These are phyloP conservation scores for Didymosphaeria variabile DNA, from an alignment of 2,329 filamentous ascomycete genomes.

Conservation along the genomic window DNA sequence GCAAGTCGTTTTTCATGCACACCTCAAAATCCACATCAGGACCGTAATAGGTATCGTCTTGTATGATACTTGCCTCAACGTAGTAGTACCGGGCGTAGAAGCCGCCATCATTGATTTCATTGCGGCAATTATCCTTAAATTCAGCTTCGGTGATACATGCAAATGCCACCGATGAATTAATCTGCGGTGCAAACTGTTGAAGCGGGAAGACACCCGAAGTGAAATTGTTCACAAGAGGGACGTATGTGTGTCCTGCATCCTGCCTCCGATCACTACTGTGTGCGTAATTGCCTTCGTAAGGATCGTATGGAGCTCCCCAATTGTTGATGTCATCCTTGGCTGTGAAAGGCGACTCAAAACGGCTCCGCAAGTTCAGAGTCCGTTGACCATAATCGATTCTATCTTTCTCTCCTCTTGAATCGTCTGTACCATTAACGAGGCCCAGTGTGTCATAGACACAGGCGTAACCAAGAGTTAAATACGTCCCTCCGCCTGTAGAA, in stretches of 20 bases:
- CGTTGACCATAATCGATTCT: not conserved
- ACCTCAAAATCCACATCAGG: conserved; percentile 5
- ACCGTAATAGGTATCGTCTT: not conserved
- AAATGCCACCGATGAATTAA: conserved; percentile 14
- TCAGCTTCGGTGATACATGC: conserved; percentile 10
- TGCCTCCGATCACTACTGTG: not conserved
- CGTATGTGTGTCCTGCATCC: not conserved
- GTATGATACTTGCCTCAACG: not conserved
- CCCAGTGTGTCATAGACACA: not conserved
- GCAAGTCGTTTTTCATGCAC: conserved; percentile 21
- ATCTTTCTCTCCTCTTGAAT: not conserved
- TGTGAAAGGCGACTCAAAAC: not conserved
- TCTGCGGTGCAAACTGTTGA: conserved; percentile 22
- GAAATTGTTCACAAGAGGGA: conserved; percentile 3
- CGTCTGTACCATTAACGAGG: not conserved
- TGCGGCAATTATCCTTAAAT: conserved; percentile 16
- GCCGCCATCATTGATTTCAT: conserved; percentile 21
- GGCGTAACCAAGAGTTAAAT: not conserved
- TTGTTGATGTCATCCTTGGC: not conserved
- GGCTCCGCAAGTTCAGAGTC: not conserved
- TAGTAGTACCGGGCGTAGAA: conserved; percentile 21
- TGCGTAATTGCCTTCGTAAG: not conserved
- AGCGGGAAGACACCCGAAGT: conserved; percentile 7
- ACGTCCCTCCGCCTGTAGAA: not conserved
- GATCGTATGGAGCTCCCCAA: not conserved